These are phyloP conservation scores for Carpinus viminea DNA, from an alignment of 306 rosid genomes.

Conservation along the genomic window DNA sequence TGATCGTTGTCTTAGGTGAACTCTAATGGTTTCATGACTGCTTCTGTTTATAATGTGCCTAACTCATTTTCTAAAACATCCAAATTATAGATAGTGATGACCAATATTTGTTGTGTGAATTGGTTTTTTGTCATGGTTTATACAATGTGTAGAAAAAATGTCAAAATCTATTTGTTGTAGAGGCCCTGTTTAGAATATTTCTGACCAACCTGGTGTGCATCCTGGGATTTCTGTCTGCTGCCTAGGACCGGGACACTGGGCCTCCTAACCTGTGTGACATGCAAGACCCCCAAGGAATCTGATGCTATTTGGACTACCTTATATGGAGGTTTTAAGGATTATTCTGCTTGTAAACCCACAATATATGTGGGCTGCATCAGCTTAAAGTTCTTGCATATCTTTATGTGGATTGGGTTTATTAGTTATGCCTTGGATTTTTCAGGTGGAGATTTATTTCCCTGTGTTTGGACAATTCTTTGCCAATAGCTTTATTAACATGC, in stretches of 20 bases:
- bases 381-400: neutral
- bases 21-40: neutral
- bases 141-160: neutral
- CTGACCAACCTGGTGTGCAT: neutral
- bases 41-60: neutral
- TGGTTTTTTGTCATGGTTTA: neutral
- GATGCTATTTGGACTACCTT: neutral
- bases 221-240: neutral
- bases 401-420: neutral
- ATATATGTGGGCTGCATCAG: neutral
- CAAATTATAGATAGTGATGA: neutral
- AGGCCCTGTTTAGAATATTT: neutral
- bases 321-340: neutral
- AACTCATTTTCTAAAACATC: neutral
- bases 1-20: neutral
- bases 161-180: neutral
- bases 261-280: neutral
- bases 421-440: neutral
- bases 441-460: neutral
- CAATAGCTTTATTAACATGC: conserved; percentile 1
- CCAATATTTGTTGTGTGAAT: neutral
- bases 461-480: neutral
- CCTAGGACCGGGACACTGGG: neutral
- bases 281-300: neutral
- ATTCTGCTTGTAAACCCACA: neutral